Evolutionary conservation across 2,329 filamentous ascomycete genomes (phyloP).

Genomic region (Botrytis medusae): DNA sequence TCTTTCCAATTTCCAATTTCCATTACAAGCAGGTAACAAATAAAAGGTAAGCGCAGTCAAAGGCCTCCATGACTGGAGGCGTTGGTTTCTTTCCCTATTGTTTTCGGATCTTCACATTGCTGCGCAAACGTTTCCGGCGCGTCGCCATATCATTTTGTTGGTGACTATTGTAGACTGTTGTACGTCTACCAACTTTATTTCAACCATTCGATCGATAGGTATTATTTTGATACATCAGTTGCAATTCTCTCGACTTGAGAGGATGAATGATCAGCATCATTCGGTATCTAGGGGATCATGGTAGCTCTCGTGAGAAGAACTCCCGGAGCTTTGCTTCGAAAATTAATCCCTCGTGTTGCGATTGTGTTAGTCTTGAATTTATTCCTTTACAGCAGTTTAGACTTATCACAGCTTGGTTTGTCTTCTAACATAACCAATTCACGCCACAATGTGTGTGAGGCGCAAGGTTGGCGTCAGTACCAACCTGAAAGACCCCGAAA

Average conservation of each 20-base stretch:
- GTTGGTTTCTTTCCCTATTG: neutral
- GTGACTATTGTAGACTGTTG: neutral
- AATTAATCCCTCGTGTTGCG: neutral
- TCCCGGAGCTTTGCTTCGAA: neutral
- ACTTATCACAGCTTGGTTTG: neutral
- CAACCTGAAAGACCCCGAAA: constrained; percentile 42
- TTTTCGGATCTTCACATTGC: neutral
- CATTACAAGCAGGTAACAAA: neutral
- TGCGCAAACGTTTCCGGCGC: neutral
- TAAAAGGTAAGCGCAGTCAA: neutral
- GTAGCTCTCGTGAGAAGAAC: neutral
- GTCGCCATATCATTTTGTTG: neutral
- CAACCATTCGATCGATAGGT: neutral
- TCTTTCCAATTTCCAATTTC: neutral
- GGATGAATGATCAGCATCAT: constrained; percentile 14
- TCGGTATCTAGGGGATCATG: neutral
- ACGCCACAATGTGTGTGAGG: neutral
- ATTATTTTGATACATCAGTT: neutral
- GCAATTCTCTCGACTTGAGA: neutral
- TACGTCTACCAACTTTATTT: neutral
- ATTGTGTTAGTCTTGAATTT: neutral
- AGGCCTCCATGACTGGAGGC: neutral
- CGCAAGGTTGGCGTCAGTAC: constrained; percentile 24
- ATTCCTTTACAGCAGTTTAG: neutral
- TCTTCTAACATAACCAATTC: neutral